These are phyloP conservation scores for Fibroporia radiculosa DNA, from an alignment of 768 basidiomycete species.

Conservation along the genomic window DNA sequence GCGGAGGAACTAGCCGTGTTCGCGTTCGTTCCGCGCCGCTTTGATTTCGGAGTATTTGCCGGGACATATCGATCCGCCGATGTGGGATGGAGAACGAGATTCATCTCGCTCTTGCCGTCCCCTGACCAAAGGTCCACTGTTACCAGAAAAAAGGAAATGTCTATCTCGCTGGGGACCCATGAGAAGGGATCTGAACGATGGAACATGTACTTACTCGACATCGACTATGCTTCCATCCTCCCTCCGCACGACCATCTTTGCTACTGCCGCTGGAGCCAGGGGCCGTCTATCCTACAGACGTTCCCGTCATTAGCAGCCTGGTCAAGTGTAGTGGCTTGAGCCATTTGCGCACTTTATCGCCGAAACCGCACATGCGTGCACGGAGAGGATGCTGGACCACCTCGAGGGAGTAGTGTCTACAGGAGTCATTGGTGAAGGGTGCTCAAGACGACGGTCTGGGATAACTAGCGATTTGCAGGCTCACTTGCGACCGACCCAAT, in stretches of 20 bases:
- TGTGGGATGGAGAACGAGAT: slow-evolving; percentile 83
- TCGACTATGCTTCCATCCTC: slow-evolving; percentile 63
- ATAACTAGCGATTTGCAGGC: too few relatives aligned
- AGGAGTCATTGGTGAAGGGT: not conserved
- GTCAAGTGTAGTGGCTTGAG: not conserved
- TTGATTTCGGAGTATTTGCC: slow-evolving; percentile 25
- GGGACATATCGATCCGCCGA: slow-evolving; percentile 71
- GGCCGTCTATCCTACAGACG: slow-evolving; percentile 76
- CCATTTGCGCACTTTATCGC: slow-evolving; percentile 68
- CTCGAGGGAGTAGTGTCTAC: slow-evolving; percentile 75
- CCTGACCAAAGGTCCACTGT: slow-evolving; percentile 91
- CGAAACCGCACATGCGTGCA: slow-evolving; percentile 94
- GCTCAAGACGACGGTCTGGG: not conserved
- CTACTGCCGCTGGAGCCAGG: slow-evolving; percentile 84
- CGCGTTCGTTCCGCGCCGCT: slow-evolving; percentile 18
- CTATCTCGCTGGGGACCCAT: slow-evolving; percentile 53
- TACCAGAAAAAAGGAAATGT: slow-evolving; percentile 82
- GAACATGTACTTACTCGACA: slow-evolving; percentile 53
- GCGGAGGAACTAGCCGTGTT: slow-evolving; percentile 10
- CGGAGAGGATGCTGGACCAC: slow-evolving; percentile 84
- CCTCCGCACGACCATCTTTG: slow-evolving; percentile 69
- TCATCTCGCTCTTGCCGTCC: slow-evolving; percentile 77
- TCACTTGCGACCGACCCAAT: slow-evolving; percentile 59
- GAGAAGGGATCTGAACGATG: slow-evolving; percentile 1
- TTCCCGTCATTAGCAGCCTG: slow-evolving; percentile 10